phyloP scores from a whole-genome alignment of 2,329 filamentous ascomycete genomes.

The Fusarium sp. region DNA sequence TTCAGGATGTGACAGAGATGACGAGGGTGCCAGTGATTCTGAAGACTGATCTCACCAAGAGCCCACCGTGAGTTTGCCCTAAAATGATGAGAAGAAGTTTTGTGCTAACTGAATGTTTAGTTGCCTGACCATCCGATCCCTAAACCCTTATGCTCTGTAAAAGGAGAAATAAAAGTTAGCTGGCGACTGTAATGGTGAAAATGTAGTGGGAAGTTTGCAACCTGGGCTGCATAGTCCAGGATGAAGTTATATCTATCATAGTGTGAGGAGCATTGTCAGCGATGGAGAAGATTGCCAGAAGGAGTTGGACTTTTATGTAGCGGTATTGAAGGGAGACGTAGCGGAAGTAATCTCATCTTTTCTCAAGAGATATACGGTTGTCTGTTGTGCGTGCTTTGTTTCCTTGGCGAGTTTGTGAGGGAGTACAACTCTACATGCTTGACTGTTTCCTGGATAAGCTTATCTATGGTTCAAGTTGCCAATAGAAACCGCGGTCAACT shows the following conservation, averaged over 20 bases:
- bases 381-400: neutral
- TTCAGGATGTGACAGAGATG: conserved; percentile 99
- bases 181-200: conserved; percentile 15
- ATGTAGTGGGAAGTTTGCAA: conserved; percentile 17
- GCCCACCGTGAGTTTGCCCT: conserved; percentile 91
- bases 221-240: conserved; percentile 12
- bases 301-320: conserved; percentile 28
- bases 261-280: conserved; percentile 16
- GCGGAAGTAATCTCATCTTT: conserved; percentile 39
- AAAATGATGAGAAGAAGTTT: neutral
- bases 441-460: neutral
- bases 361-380: conserved; percentile 11
- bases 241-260: conserved; percentile 18
- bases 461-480: neutral
- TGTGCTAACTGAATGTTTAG: conserved; percentile 55
- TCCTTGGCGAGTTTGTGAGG: neutral
- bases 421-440: neutral
- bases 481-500: neutral
- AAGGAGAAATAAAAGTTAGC: conserved; percentile 24
- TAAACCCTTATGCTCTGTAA: conserved; percentile 80
- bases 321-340: conserved; percentile 13
- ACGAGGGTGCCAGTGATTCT: conserved; percentile 96
- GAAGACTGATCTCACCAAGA: conserved; percentile 98
- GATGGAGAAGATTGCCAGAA: conserved; percentile 29
- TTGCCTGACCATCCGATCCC: conserved; percentile 84